Evolutionary conservation across 1,284 basidiomycete genomes (phyloP).

Genomic region (Irpex sp.): DNA sequence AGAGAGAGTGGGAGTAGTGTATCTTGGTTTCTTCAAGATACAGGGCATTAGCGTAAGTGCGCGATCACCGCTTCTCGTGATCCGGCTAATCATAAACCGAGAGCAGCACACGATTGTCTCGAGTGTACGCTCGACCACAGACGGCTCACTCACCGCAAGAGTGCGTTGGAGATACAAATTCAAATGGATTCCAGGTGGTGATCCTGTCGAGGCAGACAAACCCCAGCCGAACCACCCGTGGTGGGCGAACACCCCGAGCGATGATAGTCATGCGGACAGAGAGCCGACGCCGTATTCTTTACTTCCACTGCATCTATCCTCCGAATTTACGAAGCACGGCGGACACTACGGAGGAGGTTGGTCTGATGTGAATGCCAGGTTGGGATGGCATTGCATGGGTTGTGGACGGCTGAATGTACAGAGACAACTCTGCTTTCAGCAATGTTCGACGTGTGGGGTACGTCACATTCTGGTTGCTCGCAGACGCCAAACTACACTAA

Average conservation of each 20-base stretch:
- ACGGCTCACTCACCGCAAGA: neutral
- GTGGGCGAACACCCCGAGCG: conserved; percentile 9
- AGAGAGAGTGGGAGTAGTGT: conserved; percentile 6
- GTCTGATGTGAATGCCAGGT: conserved; percentile 17
- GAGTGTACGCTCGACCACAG: neutral
- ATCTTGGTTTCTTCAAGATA: conserved; percentile 16
- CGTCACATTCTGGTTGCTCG: conserved; percentile 4
- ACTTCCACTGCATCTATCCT: conserved; percentile 29
- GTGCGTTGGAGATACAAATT: conserved; percentile 13
- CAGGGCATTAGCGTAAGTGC: conserved; percentile 6
- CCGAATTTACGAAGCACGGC: neutral
- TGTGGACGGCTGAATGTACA: conserved; percentile 39
- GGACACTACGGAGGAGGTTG: conserved; percentile 9
- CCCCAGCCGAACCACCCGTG: conserved; percentile 11
- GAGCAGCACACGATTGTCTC: neutral
- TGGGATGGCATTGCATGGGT: conserved; percentile 34
- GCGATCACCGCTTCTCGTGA: neutral
- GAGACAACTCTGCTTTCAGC: conserved; percentile 32
- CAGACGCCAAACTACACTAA: neutral
- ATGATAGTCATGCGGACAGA: neutral
- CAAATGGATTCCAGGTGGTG: conserved; percentile 15
- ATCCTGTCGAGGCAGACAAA: conserved; percentile 1
- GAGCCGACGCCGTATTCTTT: conserved; percentile 24
- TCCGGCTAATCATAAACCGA: neutral
- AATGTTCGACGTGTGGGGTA: conserved; percentile 32